Conservation (phyloP, 2,329 filamentous ascomycete genomes). For the Trichophyton schoenleinii region DNA sequence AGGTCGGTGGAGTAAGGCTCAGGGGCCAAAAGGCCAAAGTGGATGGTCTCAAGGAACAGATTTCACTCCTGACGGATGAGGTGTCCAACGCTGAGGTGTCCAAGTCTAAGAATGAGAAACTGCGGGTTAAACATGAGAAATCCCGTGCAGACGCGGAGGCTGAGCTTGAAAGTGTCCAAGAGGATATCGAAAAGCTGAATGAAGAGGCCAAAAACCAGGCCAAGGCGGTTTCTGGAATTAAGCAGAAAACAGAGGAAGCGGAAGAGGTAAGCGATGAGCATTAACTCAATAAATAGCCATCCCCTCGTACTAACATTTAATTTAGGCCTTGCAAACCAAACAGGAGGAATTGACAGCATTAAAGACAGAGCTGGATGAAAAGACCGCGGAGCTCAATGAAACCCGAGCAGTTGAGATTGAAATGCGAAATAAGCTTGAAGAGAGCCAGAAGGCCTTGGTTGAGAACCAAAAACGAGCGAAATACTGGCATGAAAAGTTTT, state of each 20-base stretch:
- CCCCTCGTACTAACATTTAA: background rate
- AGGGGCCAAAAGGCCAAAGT: constrained; percentile 83
- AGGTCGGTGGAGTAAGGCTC: constrained; percentile 86
- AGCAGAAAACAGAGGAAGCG: constrained; percentile 64
- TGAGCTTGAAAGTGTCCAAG: constrained; percentile 59
- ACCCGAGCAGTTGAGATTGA: constrained; percentile 86
- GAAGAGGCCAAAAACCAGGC: constrained; percentile 66
- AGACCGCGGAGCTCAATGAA: constrained; percentile 73
- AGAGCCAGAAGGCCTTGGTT: constrained; percentile 75
- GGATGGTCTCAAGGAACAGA: constrained; percentile 75
- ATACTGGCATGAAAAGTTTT: constrained; percentile 83
- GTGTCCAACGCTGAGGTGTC: constrained; percentile 76
- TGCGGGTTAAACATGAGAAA: constrained; percentile 74
- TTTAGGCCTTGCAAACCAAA: constrained; percentile 56
- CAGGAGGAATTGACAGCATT: constrained; percentile 66
- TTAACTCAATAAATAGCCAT: background rate
- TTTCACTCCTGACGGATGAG: constrained; percentile 65
- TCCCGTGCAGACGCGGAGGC: constrained; percentile 63
- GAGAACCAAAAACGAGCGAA: constrained; percentile 75
- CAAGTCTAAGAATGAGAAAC: constrained; percentile 88
- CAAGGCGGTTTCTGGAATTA: constrained; percentile 59
- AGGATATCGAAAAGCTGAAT: constrained; percentile 66
- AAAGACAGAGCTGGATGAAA: constrained; percentile 78
- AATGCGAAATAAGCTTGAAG: constrained; percentile 95
- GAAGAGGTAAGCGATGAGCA: constrained; percentile 43